Percentiles rank a stretch among this genome's conserved stretches.
phyloP scores from a whole-genome alignment of 1,284 basidiomycete species.

The Naganishia sp. region DNA sequence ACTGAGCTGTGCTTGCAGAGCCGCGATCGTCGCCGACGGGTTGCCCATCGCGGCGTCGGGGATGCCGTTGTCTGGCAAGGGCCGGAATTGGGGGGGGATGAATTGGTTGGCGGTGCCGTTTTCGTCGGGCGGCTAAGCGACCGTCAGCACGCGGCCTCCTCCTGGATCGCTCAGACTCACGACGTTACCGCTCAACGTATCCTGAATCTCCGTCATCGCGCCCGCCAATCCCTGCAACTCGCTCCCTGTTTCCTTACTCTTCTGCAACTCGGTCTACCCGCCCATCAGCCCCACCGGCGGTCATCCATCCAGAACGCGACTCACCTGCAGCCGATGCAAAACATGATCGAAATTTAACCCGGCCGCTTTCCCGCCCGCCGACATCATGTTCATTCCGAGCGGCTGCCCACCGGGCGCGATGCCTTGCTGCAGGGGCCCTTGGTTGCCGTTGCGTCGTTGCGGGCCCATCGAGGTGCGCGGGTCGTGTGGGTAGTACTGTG shows the following conservation, averaged over 20 bases:
- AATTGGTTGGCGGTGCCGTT: conserved; percentile 50
- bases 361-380: conserved; percentile 49
- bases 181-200: conserved; percentile 80
- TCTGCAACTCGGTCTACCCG: conserved; percentile 77
- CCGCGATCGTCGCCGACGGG: conserved; percentile 56
- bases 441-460: conserved; percentile 23
- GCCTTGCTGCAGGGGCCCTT: conserved; percentile 12
- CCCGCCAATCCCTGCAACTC: conserved; percentile 78
- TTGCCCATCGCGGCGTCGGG: conserved; percentile 35
- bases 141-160: conserved; percentile 58
- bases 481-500: conserved; percentile 47
- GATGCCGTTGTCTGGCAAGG: conserved; percentile 25
- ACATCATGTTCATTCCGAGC: conserved; percentile 41
- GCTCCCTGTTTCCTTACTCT: conserved; percentile 88
- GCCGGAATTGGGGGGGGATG: conserved; percentile 50
- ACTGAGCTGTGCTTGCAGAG: conserved; percentile 77
- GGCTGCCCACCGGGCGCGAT: conserved; percentile 8
- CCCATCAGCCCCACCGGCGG: conserved; percentile 49
- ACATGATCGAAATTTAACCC: conserved; percentile 58
- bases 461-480: conserved; percentile 34
- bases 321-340: conserved; percentile 55
- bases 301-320: conserved; percentile 30
- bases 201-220: conserved; percentile 88
- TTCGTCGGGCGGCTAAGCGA: conserved; percentile 55
- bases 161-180: conserved; percentile 64